Base-by-base conservation (phyloP, 768 basidiomycete species). In the Leccinum olivaceopallidum region DNA sequence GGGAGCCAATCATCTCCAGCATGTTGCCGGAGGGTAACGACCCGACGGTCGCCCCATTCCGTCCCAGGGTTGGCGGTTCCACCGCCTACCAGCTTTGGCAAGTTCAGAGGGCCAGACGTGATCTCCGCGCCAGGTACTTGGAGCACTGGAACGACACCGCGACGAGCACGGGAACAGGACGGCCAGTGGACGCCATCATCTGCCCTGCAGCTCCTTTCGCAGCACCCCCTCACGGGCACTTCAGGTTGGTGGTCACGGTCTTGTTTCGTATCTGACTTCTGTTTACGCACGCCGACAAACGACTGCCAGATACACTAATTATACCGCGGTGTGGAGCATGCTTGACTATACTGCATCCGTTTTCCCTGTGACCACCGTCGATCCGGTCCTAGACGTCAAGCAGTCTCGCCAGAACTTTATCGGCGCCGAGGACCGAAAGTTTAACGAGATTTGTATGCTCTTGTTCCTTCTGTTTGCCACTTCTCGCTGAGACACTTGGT, bases 171-270 rank as follows among this genome's bases (percentile, higher is more conserved):
- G 83, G 82, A 0, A 92, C 89, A 0, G 88, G 87, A 3, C 75
- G 92, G 2, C 87, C 89, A 4, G 81, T 92, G 6, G 92, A 93
- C 67, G 90, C 87, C 2, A 83, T 94, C 63, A 86, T 93, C 36
- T 74, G 78, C 2, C 88, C 92, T 20, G 79, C 76, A 3, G 85
- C 86, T 2, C 79, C 88, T 2, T 85, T 76, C 67, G 74, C 80
- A 1, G 87, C 90, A 1, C 74, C 83, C 5, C 88, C 85, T 9
- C 90, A 90, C 65, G 89, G 88, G 18, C 69, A 69, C 54, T 81
- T 82, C 61, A 77, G 55, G 86, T 88, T 48, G 64, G 80, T 70
- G 28, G 28, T 28, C 28, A 28, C 28, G 13, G 9, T 47, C 3
- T 22, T 13, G n/a, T 22, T 30, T 14, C 0, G 22, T 28, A 55